Evolutionary conservation across 1,139 yeast species (phyloP), one percentile per base, ranked within the genome.

Genomic region (Sugiyamaella neomexicana): DNA sequence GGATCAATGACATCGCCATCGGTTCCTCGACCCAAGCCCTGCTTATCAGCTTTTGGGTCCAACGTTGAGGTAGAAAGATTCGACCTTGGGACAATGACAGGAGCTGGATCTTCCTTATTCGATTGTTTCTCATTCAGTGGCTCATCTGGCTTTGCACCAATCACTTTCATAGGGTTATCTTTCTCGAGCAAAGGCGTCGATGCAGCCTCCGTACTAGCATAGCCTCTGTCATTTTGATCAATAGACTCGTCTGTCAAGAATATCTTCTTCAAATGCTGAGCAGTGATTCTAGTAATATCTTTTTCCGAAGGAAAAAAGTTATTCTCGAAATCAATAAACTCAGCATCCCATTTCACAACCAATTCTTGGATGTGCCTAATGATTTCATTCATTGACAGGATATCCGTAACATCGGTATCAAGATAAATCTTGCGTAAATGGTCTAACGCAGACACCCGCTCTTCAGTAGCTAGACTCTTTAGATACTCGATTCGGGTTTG

Each of bases 241-340:
- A 50, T 52, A 5, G 58, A 38, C 16, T 59, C 63, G 13, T 60
- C 63, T 3, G 59, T 37, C 16, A 81, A 70, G 63, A 93, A 84
- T 54, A 90, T 78, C 62, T 84, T 88, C 57, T 85, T 82, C 65
- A 95, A 75, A 66, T 93, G 99, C 62, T 86, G 86, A 12, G 96
- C 89, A 1, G 99, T 91, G 46, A 93, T 87, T 58, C 90, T 78
- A 7, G 96, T 86, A 61, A 95, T 88, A 76, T 95, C 99, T 65
- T 86, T 89, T 69, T 95, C 99, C 13, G 96, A 84, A 0, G 98
- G 98, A 57, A 93, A 79, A 65, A 80, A 93, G 29, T 77, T 78
- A 52, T 79, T 79, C 60, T 89, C 97, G 71, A 93, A 90, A n/a
- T 83, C 88, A 45, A 81, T 79, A 65, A 95, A 90, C 57, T 87